These are phyloP conservation scores for Elymus sibiricus DNA, from an alignment of 176 grass and related monocot species.

Conservation along the genomic window DNA sequence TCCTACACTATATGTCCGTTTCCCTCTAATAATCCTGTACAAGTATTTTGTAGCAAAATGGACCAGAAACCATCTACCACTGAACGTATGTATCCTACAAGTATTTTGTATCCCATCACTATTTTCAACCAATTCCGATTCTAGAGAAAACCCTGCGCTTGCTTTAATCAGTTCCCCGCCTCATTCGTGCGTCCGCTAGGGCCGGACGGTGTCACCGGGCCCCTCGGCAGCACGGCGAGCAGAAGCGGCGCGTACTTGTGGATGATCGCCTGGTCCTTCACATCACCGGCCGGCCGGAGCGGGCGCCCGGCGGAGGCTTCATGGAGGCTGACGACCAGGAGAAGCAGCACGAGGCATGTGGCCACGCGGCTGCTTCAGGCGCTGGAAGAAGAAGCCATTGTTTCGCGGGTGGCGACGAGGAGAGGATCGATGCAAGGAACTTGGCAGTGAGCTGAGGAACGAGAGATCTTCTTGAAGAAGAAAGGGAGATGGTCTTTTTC, in stretches of 20 bases:
- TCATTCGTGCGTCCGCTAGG: constrained; percentile 42
- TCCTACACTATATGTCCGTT: no score
- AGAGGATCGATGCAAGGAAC: no score
- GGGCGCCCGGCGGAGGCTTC: constrained; percentile 24
- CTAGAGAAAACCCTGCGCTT: not conserved
- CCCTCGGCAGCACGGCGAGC: constrained; percentile 50
- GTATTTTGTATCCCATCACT: no score
- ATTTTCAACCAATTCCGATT: no score
- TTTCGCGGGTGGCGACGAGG: no score
- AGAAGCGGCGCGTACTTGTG: constrained; percentile 38
- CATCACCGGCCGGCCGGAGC: not conserved
- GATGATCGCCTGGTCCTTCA: not conserved
- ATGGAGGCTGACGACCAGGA: not conserved
- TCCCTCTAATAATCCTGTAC: no score
- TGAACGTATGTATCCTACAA: no score
- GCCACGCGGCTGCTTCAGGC: not conserved
- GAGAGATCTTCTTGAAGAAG: no score
- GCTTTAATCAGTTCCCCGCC: constrained; percentile 11
- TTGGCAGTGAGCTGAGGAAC: no score
- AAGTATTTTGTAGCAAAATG: no score
- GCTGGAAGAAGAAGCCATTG: constrained; percentile 21
- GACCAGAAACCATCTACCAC: no score
- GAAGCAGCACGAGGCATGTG: constrained; percentile 15
- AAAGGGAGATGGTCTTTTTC: no score
- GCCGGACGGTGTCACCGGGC: constrained; percentile 30